Evolutionary conservation across 1,284 basidiomycete genomes (phyloP), one percentile per base, ranked within the genome.

Genomic region (Cutaneotrichosporon cutaneum): DNA sequence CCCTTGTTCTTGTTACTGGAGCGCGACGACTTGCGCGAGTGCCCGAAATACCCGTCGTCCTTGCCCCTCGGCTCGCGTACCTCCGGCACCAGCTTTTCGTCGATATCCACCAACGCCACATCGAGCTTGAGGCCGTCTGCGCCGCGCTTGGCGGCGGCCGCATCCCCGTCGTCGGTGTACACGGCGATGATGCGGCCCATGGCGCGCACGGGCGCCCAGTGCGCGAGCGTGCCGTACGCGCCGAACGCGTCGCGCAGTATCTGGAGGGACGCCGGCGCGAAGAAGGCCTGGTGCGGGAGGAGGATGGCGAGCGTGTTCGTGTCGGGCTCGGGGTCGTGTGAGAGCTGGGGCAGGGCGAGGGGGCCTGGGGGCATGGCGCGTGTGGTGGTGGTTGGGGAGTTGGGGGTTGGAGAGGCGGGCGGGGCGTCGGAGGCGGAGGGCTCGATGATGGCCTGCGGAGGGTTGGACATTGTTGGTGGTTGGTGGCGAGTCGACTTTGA

Each of bases 131-230:
- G 64, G 61, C 76, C 70, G 69, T 80, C 70, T 33, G 76, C 73
- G 58, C 74, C 69, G 58, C 51, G 65, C 67, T 75, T 81, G 54
- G 80, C 81, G 60, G 63, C 66, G 14, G 68, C 74, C 24, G 63
- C 80, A 14, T 68, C 71, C 14, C 68, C 69, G 24, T 88, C 86
- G 7, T 79, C 74, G 27, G 84, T 82, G 73, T 88, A 96, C 0
- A 94, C 90, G 32, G 93, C 78, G 51, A 96, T 85, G 35, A 92
- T 88, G 22, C 93, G 83, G 0, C 86, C 85, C 71, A 95, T 90
- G 2, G 85, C 86, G n/a, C 84, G 84, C 11, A 96, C 79, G 8
- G 92, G 90, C 1, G 90, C 90, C 92, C 92, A 96, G 69, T 88
- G 85, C 70, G 89, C 87, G 21, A 96, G 85, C 32, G 83, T 79